phyloP scores from a whole-genome alignment of 176 grass and related monocot genomes.

The Panicum miliaceum region DNA sequence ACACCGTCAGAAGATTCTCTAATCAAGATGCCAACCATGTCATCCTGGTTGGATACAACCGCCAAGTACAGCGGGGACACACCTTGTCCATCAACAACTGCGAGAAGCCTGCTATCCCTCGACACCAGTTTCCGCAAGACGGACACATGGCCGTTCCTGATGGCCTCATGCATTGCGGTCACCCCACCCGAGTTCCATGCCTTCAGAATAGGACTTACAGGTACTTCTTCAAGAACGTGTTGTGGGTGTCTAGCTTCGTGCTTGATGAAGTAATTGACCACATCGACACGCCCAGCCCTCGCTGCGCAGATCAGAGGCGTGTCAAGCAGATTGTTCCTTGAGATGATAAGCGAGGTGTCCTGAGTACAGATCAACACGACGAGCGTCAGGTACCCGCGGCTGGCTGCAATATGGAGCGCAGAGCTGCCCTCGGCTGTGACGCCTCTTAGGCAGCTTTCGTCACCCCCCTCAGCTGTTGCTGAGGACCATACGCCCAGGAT shows the following conservation, averaged over 20 bases:
- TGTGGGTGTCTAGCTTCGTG: neutral
- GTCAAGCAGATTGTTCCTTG: neutral
- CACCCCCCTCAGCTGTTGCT: too few relatives aligned
- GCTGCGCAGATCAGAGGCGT: slow-evolving; percentile 17
- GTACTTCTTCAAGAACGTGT: neutral
- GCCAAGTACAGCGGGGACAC: slow-evolving; percentile 40
- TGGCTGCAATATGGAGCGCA: slow-evolving; percentile 3
- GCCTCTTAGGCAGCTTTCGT: neutral
- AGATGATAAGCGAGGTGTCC: neutral
- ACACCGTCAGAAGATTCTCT: neutral
- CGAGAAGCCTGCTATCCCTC: neutral
- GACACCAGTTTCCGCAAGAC: slow-evolving; percentile 9
- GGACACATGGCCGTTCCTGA: neutral
- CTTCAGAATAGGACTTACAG: neutral
- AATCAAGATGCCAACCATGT: neutral
- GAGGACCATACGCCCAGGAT: neutral
- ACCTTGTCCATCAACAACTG: neutral
- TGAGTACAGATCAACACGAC: neutral
- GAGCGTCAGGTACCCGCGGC: neutral
- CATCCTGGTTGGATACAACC: neutral
- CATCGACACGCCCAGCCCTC: neutral
- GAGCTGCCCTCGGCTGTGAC: slow-evolving; percentile 6
- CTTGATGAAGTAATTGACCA: neutral
- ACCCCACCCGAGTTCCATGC: neutral
- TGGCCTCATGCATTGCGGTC: slow-evolving; percentile 32